Base-by-base conservation (phyloP, 257 asterid genomes). In the Osmanthus fragrans region DNA sequence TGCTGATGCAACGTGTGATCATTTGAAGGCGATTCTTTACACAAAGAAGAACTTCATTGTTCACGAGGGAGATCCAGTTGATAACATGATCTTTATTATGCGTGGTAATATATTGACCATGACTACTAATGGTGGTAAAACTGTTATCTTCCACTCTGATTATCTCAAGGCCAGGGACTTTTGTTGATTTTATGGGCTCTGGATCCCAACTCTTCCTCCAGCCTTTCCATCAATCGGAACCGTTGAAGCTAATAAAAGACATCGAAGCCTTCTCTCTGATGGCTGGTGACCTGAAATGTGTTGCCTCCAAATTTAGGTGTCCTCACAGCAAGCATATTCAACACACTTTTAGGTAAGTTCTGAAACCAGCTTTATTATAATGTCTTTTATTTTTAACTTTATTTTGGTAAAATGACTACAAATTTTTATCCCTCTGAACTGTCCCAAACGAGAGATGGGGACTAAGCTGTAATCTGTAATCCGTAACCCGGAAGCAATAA, bases 31-130 rank as follows among this genome's bases (percentile, higher is more conserved):
- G 0, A 84, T 82, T 36, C 89, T 86, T 10, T 90, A 86, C 85
- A 86, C 92, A 1, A 79, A 84, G 68, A 80, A 81, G 68, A 90
- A 92, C 87, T 80, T 74, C 71, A 88, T 88, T 10, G 70, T 83
- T 51, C 90, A 90, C 0, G 94, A 89, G 73, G 94, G 96, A 0
- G 96, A 91, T 78, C 96, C 91, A 0, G 91, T 87, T 1, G 90
- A 85, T 27, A 91, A 85, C 80, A 91, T 91, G 92, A 86, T 91
- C 36, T 91, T 91, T 80, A 76, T 89, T 73, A 91, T 91, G 87
- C 83, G 92, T 15, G 96, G 92, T 1, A 84, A 82, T 16, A 75
- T 90, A 65, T 45, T 83, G 56, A 87, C 91, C 8, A 76, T 51
- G 58, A 89, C 96, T 9, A 89, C 92, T 21, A 86, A 89, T 70